phyloP scores from a whole-genome alignment of 257 asterid species.

The Penstemon eatonii region DNA sequence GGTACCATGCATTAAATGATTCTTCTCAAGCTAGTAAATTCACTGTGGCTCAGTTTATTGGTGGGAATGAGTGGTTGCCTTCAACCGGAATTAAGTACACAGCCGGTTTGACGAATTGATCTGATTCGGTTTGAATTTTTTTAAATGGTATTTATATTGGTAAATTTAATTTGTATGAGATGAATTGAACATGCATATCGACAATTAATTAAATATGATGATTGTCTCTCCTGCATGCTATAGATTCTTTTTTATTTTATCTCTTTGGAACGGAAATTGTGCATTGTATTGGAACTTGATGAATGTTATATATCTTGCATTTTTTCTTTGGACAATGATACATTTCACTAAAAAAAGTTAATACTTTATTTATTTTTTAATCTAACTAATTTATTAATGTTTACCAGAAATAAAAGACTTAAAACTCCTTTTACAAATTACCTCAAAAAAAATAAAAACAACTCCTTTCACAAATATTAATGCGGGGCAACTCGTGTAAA shows the following conservation, averaged over 20 bases:
- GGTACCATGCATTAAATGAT: conserved; percentile 40
- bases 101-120: conserved; percentile 33
- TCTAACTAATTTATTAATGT: too few relatives aligned
- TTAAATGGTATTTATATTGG: neutral
- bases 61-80: conserved; percentile 48
- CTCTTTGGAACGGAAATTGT: too few relatives aligned
- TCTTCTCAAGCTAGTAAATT: conserved; percentile 31
- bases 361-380: too few relatives aligned
- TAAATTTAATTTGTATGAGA: conserved; percentile 6
- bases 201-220: neutral
- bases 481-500: too few relatives aligned
- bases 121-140: neutral
- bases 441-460: too few relatives aligned
- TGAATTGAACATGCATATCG: neutral
- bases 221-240: neutral
- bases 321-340: neutral
- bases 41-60: conserved; percentile 47
- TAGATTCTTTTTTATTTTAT: neutral
- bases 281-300: neutral
- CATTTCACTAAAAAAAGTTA: too few relatives aligned
- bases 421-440: too few relatives aligned
- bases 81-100: conserved; percentile 42
- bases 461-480: too few relatives aligned
- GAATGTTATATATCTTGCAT: neutral
- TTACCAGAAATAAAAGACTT: too few relatives aligned